A percentile compares a stretch with the other conserved stretches of the same genome.
phyloP scores from a whole-genome alignment of 192 early-diverging fungal species.

The Geranomyces variabilis region DNA sequence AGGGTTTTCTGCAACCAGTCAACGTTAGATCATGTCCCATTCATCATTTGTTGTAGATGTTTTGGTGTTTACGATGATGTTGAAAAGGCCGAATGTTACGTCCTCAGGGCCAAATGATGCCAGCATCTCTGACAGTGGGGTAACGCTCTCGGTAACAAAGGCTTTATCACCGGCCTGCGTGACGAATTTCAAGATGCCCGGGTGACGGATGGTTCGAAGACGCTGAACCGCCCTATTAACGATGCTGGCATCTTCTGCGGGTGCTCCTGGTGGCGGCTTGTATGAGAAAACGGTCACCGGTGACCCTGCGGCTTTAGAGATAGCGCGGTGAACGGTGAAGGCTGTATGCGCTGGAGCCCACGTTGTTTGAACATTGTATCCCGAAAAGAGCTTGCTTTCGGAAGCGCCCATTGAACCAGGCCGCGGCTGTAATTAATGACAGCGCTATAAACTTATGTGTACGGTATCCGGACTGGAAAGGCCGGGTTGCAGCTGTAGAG shows the following conservation, averaged over 20 bases:
- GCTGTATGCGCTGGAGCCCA: constrained; percentile 9
- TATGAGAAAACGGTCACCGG: constrained; percentile 24
- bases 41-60: background rate
- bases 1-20: constrained; percentile 35
- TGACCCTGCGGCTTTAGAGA: constrained; percentile 6
- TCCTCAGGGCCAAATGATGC: constrained; percentile 35
- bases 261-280: background rate
- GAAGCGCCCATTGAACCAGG: constrained; percentile 2
- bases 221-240: constrained; percentile 17
- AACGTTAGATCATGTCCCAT: background rate
- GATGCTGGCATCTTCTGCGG: background rate
- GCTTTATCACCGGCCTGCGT: constrained; percentile 25
- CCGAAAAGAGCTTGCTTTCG: constrained; percentile 19
- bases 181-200: constrained; percentile 41
- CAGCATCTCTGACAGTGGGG: constrained; percentile 30
- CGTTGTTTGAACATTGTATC: constrained; percentile 13
- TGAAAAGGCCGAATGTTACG: constrained; percentile 36
- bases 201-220: constrained; percentile 39
- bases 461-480: too few relatives aligned
- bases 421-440: too few relatives aligned
- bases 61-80: constrained; percentile 24
- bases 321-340: constrained; percentile 19
- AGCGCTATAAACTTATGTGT: too few relatives aligned
- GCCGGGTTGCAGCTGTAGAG: too few relatives aligned
- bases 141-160: constrained; percentile 43